Base-by-base conservation (phyloP, 2,329 filamentous ascomycete genomes). In the Knufia petricola region DNA sequence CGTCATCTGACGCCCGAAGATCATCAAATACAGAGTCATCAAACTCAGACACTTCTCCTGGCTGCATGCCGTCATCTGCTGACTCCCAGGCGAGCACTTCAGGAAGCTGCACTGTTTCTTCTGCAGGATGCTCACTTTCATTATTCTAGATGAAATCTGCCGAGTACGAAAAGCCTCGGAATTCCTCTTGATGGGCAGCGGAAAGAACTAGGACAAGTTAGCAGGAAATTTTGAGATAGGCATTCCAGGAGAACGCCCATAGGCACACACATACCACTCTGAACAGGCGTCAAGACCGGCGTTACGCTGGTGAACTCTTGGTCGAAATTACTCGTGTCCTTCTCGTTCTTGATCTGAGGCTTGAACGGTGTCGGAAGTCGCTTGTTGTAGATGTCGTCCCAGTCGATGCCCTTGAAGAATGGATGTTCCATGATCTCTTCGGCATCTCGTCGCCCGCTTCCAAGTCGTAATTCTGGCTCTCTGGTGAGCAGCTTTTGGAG, bases 321-420 rank as follows among this genome's bases (percentile, higher is more conserved):
- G 65, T 98, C 92, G 67, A 98, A 98, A 71, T 98, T 98, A 75
- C 89, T 95, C n/a, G 92, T 98, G 71, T 98, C 92, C 37, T 92
- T 95, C 7, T 89, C 79, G 64, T 79, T 94, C 69, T 85, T 92
- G 61, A 98, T 94, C 31, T 80, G 79, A 15, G 92, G 92, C 66
- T 89, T 68, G 72, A 95, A 96, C 0, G 92, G 92, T 47, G 92
- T 85, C 46, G 82, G 78, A 17, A 95, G 81, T 30, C 87, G 80
- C 79, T 96, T 98, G 71, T 95, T 79, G 67, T 95, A 96, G 53
- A 98, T 88, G 63, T 98, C 92, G 57, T 98, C 92, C 92, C 92
- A 98, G 69, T 92, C 94, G 66, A 96, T 86, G 64, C 92, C 94
- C 53, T 88, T 78, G 75, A 98, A 98, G 75, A 98, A 98, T 1